phyloP scores from a whole-genome alignment of 495 filamentous ascomycete species.

The Neurospora sp. region DNA sequence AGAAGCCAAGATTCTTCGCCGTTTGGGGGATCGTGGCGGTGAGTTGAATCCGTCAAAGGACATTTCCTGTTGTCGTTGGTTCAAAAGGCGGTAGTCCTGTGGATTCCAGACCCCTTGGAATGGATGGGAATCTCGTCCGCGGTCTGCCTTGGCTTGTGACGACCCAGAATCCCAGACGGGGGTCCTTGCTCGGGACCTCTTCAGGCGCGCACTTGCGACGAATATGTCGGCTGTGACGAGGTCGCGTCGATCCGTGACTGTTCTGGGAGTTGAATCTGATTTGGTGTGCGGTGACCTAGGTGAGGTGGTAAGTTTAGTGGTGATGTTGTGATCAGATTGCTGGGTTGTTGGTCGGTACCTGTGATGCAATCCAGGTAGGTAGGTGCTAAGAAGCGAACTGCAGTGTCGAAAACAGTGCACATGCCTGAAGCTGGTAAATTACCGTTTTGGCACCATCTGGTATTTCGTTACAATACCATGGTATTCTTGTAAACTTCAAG shows the following conservation, averaged over 20 bases:
- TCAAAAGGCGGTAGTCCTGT: background rate
- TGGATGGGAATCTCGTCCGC: background rate
- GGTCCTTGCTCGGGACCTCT: background rate
- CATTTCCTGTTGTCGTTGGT: conserved; percentile 5
- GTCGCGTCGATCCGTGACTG: background rate
- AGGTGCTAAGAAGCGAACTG: background rate
- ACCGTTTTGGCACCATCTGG: background rate
- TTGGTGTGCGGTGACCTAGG: background rate
- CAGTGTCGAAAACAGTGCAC: background rate
- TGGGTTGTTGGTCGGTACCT: background rate
- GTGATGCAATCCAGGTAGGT: background rate
- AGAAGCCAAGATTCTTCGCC: conserved; percentile 35
- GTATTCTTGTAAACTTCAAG: background rate
- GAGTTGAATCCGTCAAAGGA: conserved; percentile 15
- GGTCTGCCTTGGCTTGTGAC: background rate
- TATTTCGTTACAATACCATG: background rate
- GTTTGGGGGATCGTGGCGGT: conserved; percentile 29
- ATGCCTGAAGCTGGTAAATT: background rate
- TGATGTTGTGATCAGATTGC: background rate
- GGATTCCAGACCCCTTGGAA: background rate
- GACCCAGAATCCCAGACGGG: background rate
- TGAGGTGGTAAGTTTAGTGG: background rate
- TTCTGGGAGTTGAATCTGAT: background rate
- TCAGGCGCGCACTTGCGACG: background rate
- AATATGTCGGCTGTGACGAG: background rate